Evolutionary conservation across 805 yeast species (phyloP).

Genomic region (Saccharomycopsis microspora): DNA sequence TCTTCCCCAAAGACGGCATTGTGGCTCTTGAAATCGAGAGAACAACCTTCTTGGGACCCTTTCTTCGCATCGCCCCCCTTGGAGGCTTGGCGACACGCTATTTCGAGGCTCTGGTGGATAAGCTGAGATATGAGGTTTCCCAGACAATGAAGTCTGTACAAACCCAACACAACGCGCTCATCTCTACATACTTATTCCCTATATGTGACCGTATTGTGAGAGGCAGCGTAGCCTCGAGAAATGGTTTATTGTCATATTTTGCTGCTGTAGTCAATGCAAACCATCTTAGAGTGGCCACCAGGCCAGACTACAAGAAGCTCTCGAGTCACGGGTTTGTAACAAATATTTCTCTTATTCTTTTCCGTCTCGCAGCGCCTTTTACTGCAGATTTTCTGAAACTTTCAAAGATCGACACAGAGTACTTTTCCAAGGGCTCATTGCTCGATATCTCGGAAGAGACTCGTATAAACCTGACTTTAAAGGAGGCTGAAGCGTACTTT

Average conservation of each 20-base stretch:
- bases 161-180: constrained; percentile 45
- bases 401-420: constrained; percentile 66
- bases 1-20: constrained; percentile 33
- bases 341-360: constrained; percentile 56
- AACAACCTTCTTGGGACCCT: constrained; percentile 64
- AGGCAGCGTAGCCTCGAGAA: constrained; percentile 56
- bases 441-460: constrained; percentile 73
- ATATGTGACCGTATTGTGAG: constrained; percentile 68
- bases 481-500: constrained; percentile 54
- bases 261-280: constrained; percentile 67
- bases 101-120: constrained; percentile 19
- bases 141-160: constrained; percentile 49
- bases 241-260: constrained; percentile 54
- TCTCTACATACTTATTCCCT: constrained; percentile 49
- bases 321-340: constrained; percentile 77
- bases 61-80: constrained; percentile 66
- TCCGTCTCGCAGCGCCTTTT: constrained; percentile 76
- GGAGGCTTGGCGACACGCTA: constrained; percentile 35
- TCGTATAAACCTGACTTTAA: constrained; percentile 63
- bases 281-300: constrained; percentile 81
- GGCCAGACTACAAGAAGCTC: constrained; percentile 53
- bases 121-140: constrained; percentile 32
- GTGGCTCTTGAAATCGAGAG: constrained; percentile 31
- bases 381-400: constrained; percentile 57
- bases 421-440: constrained; percentile 39